Evolutionary conservation across 352 stramenopile genomes (phyloP), one percentile per base, ranked within the genome.

Genomic region (Albugo laibachii): DNA sequence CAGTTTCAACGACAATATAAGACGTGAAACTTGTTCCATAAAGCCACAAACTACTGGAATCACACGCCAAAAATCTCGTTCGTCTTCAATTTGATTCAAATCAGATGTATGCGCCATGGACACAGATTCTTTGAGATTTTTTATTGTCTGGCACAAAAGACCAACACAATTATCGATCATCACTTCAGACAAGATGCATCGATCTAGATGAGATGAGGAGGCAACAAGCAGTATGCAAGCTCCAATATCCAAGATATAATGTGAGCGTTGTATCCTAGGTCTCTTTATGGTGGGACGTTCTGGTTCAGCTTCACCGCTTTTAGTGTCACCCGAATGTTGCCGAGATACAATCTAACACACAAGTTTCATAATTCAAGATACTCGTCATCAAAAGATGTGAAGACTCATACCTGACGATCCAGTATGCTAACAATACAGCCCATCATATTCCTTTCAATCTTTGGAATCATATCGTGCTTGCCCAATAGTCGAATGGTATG

Each of bases 151-250:
- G 42, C 67, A 68, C 13, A 89, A 54, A 12, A 88, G 50, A 49
- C 75, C 57, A 21, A 82, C 65, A 46, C 73, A 92, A 39, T 81
- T 78, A 31, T 91, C 70, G 48, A 92, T 86, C 12, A 20, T 68
- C n/a, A 89, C 80, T 52, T 92, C 80, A 0, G 77, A 85, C 0
- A 92, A 55, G 45, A 82, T 48, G 31, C 75, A 55, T 12, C 75
- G 61, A 16, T 92, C 75, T 49, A 88, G 75, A 10, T 73, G 57
- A 4, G 57, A 57, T 11, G 75, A 73, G 10, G 72, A 68, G 56
- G 88, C 83, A 36, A 92, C 42, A 14, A 82, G 59, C 1, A 92
- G 58, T 51, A 81, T 65, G 35, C 69, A 86, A 40, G 83, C 78
- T 0, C 60, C 71, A 11, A 80, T 58, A 55, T 89, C 76, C 27